phyloP scores from a whole-genome alignment of 2,329 filamentous ascomycete genomes.

The Clonostachys rosea region DNA sequence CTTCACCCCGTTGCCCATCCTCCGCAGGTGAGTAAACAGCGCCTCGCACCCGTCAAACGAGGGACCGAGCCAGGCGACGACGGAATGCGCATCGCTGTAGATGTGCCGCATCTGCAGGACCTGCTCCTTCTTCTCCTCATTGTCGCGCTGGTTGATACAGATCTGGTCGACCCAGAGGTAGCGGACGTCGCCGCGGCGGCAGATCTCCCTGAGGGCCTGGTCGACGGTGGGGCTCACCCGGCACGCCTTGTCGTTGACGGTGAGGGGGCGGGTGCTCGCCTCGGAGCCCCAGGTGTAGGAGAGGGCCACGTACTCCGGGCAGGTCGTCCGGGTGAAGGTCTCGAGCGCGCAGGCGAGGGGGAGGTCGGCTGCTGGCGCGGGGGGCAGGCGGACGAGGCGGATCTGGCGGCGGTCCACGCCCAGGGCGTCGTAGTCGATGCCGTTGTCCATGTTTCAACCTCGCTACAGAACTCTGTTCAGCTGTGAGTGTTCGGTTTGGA shows the following conservation, averaged over 20 bases:
- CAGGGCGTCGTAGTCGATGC: not conserved
- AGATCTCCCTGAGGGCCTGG: not conserved
- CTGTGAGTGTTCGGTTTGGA: too few species aligned
- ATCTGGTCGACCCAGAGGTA: conserved; percentile 13
- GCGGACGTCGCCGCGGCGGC: not conserved
- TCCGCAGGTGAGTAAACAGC: too few species aligned
- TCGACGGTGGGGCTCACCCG: not conserved
- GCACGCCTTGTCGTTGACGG: not conserved
- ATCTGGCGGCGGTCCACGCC: not conserved
- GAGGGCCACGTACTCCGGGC: not conserved
- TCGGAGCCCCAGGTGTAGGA: not conserved
- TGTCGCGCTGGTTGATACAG: conserved; percentile 14
- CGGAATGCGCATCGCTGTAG: conserved; percentile 6
- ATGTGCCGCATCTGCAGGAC: conserved; percentile 13
- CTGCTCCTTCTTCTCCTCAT: conserved; percentile 9
- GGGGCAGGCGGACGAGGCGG: not conserved
- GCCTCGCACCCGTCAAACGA: too few species aligned
- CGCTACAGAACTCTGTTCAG: too few species aligned
- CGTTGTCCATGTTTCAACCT: too few species aligned
- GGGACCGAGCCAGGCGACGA: too few species aligned
- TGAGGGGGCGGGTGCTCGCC: not conserved
- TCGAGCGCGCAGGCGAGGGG: too few species aligned
- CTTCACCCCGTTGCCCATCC: too few species aligned
- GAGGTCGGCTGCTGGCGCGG: not conserved
- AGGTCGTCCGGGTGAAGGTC: too few species aligned